Evolutionary conservation across 345 rosid species (phyloP).

Genomic region (Boechera stricta): DNA sequence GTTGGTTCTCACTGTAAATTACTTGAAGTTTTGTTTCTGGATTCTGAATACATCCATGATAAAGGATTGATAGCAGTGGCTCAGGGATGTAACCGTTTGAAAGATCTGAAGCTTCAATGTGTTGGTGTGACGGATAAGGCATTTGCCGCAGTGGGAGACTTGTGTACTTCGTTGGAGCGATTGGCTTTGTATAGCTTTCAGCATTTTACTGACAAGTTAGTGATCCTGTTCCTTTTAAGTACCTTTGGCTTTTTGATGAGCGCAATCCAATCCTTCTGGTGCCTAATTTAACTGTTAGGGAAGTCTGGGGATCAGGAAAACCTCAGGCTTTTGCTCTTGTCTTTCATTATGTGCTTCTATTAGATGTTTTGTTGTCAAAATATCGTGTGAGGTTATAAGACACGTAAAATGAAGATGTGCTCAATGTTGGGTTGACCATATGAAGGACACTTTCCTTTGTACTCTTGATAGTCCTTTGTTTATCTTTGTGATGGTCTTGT

Average conservation of each 20-base stretch:
- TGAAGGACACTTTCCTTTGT: constrained; percentile 17
- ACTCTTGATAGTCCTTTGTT: background rate
- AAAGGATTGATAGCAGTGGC: constrained; percentile 76
- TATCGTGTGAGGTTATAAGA: background rate
- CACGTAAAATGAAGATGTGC: background rate
- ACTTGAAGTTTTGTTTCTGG: constrained; percentile 71
- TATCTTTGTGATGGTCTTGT: constrained; percentile 10
- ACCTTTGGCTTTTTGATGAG: background rate
- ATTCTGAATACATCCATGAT: constrained; percentile 78
- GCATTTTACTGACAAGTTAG: constrained; percentile 79
- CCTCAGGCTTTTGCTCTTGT: background rate
- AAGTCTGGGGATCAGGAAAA: background rate
- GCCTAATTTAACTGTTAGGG: background rate
- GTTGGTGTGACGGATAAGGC: constrained; percentile 75
- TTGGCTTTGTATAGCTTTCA: constrained; percentile 80
- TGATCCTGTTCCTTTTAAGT: constrained; percentile 28
- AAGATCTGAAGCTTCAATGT: constrained; percentile 80
- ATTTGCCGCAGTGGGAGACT: constrained; percentile 64
- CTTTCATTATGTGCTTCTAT: constrained; percentile 8
- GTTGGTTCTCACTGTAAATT: constrained; percentile 70
- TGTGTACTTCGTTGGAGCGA: constrained; percentile 70
- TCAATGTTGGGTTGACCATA: background rate
- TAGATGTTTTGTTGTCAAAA: background rate
- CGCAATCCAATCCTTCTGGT: background rate
- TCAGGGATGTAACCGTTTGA: constrained; percentile 71